Base-by-base conservation (phyloP, 805 yeast species). In the Hermanozyma aechmeae region DNA sequence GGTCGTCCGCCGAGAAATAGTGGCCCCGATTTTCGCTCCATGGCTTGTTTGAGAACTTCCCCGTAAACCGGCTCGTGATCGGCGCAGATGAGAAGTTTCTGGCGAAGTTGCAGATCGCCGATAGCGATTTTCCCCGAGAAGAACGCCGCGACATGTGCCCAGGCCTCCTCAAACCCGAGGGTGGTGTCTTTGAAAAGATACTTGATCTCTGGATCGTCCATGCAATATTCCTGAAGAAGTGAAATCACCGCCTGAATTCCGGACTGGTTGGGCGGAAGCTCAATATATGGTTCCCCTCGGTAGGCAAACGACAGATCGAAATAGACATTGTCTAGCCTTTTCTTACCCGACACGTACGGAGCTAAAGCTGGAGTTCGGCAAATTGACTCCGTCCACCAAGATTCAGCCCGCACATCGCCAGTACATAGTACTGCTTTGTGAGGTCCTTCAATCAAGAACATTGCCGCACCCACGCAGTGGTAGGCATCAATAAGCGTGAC, bases 381-480 rank as follows among this genome's bases (percentile, higher is more conserved):
- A 66, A 23, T 40, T 9, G 52, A 32, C 12, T 61, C 52, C 1
- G 61, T 45, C 66, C 73, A 71, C 71, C 74, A 68, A 2, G 36
- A 26, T 42, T 75, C 80, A 5, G 76, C 76, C 16, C 79, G 50
- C 3, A 71, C 31, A 40, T 75, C 81, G 2, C 80, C 81, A 0
- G 80, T 73, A 17, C 61, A 53, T 6, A 75, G 51, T 1, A 73
- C 64, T 0, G 71, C 45, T 7, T 27, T 34, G 32, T 10, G 23
- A 1, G 7, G 17, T 7, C 48, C 48, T 34, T 68, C 68, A 2
- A 75, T 32, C 16, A 75, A 54, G 32, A 69, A 66, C 75, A 74
- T 70, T 2, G 61, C 56, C 3, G 77, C 59, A 3, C 80, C 81
- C 9, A 77, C 72, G 41, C 81, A 75, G 39, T 75, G 82, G 40